Base-by-base conservation (phyloP, 345 rosid genomes). In the Citrus sinensis region DNA sequence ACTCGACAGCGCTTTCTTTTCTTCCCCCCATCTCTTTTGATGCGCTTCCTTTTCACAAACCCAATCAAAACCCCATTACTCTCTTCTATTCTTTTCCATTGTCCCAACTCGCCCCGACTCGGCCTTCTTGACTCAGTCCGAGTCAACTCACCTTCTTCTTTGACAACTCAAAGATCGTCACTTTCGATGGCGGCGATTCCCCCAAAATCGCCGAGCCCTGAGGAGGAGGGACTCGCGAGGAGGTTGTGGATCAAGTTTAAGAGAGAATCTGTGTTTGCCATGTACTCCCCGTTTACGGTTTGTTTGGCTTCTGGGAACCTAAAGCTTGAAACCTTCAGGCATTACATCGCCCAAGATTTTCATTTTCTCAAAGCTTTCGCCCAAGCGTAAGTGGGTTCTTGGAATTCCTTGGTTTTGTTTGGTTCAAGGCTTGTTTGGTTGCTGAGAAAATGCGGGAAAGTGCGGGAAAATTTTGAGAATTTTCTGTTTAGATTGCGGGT, bases 321-420 rank as follows among this genome's bases (percentile, higher is more conserved):
- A 73, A 78, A 89, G 85, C 79, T 89, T 79, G 92, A 92, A 2
- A n/a, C 87, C 22, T 97, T 94, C 82, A 85, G 92, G 74, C 89
- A 89, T 75, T 97, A 89, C 80, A 87, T 94, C 71, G 86, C 97
- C 1, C 99, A 97, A 78, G 98, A 94, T 80, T 88, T 82, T 75
- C 87, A 90, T 82, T 97, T 92, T 86, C 98, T 97, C 42, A 94
- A 92, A 79, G 91, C 99, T 72, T 94, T 91, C 73, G 90, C 92
- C 61, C 92, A 87, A 32, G 99, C 98, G 99, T 94, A 81, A 89
- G 98, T 88, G 71, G 67, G 51, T 30, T 74, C 71, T 22, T 39
- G 67, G 17, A 46, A 17, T 49, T 29, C 39, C 54, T 77, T 75
- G 7, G 17, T 29, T 35, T 29, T 24, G 32, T 55, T 56, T 68